Evolutionary conservation across 306 rosid genomes (phyloP), one percentile per base, ranked within the genome.

Genomic region (Cyclanthera cordifolia): DNA sequence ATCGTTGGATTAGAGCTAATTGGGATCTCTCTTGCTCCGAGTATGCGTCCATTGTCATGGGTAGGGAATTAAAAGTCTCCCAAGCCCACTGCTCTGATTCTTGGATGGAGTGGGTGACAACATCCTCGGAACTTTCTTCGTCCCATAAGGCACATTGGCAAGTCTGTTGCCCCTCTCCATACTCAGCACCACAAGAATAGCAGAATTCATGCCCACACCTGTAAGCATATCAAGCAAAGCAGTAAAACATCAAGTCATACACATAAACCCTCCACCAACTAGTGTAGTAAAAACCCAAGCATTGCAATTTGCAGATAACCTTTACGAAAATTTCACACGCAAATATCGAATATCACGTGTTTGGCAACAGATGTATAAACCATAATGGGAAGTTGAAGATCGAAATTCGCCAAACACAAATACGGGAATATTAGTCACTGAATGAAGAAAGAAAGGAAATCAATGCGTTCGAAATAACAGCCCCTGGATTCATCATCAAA

Each of bases 11-110:
- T 50, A 89, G 84, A 1, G 87, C 94, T 16, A 93, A 82, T 75
- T 93, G 98, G 0, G 96, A 93, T 23, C 87, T 73, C 73, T 93
- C 98, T 84, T 93, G 98, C 67, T 89, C 98, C 0, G 98, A 87
- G 88, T 89, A 89, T 3, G 95, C 89, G 11, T 89, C 98, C 82
- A 63, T 82, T 76, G 82, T 73, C 93, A 83, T 81, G n/a, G 98
- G 90, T 17, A 85, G 78, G 2, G 96, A 90, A 61, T 90, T 87
- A 78, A 90, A 86, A 64, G 96, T 86, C 76, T 89, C 95, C 94
- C 98, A 89, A 24, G 96, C 87, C 98, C 96, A 93, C 79, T 93
- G 98, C 74, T 93, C 96, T 4, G 98, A 93, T 85, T 89, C 94
- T 80, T 89, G 96, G 79, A 87, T 81, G 66, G 96, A 87, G 67